A percentile compares a stretch with the other conserved stretches of the same genome.
These are phyloP conservation scores for Hericium erinaceus DNA, from an alignment of 768 basidiomycete genomes.

Conservation along the genomic window DNA sequence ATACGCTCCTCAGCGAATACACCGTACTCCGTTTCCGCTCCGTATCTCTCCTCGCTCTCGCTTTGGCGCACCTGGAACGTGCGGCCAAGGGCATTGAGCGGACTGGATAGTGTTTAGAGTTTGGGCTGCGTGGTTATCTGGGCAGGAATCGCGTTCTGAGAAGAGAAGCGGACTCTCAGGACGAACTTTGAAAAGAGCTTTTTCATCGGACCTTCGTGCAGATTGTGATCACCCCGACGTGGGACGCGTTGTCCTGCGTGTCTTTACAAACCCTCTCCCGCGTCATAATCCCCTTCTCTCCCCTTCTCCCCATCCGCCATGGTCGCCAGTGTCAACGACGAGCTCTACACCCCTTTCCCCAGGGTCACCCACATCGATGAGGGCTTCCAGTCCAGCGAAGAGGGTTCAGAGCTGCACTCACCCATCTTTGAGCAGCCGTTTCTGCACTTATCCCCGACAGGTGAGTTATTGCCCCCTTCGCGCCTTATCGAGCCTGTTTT, in stretches of 20 bases:
- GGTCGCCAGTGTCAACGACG: constrained; percentile 47
- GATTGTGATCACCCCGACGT: constrained; percentile 4
- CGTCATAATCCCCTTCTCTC: constrained; percentile 14
- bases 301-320: constrained; percentile 27
- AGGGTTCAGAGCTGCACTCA: constrained; percentile 67
- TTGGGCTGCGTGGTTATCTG: neutral
- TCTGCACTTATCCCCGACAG: constrained; percentile 22
- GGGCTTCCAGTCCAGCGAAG: constrained; percentile 63
- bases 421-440: constrained; percentile 55
- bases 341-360: constrained; percentile 50
- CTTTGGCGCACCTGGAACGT: neutral
- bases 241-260: constrained; percentile 19
- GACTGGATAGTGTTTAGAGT: neutral
- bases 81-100: neutral
- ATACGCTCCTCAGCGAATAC: too few relatives aligned
- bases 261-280: constrained; percentile 22
- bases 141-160: neutral
- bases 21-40: too few relatives aligned
- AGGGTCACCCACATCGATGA: constrained; percentile 47
- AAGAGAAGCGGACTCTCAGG: neutral
- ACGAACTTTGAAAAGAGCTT: neutral
- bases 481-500: constrained; percentile 3
- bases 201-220: neutral
- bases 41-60: too few relatives aligned
- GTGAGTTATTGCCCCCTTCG: constrained; percentile 21